Base-by-base conservation (phyloP, 1,284 basidiomycete genomes). In the Agroathelia rolfsii region DNA sequence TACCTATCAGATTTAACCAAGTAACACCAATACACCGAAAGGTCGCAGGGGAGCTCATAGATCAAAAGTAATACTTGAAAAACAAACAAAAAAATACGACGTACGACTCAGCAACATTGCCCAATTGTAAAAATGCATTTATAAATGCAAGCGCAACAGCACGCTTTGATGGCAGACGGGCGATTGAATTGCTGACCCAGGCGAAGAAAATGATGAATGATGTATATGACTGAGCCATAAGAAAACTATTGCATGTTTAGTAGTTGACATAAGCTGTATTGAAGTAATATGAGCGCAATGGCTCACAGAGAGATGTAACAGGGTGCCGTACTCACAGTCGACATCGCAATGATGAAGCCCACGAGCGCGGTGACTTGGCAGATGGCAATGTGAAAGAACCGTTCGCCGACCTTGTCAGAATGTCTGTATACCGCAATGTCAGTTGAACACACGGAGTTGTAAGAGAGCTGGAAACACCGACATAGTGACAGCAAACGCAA, bases 101-200 rank as follows among this genome's bases (percentile, higher is more conserved):
- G 59, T 53, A 87, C 64, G 83, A 81, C 44, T 83, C 82, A 30
- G 69, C 56, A 26, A 86, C 63, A 50, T 87, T 86, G 1, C 83
- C 82, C 2, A 81, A 58, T 42, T 79, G 72, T 11, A 73, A 73
- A 46, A 81, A 70, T 16, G 76, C 67, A 48, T 86, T 85, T 40
- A 82, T 73, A 36, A 81, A 57, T 0, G 82, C 84, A 30, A 87
- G 60, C 4, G 75, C 76, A 12, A 83, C 78, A n/a, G 81, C 81
- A 18, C 81, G 73, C 56, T 84, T 86, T 10, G 72, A 69, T 5
- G 80, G 67, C 22, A 79, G 72, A 18, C 68, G 64, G 12, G 78
- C 62, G 38, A 87, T 66, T 3, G 75, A 71, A 42, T 75, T 76
- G 44, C 72, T 76, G 23, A 75, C 62, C 84, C 83, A 88, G 0